Conservation (phyloP, 306 rosid species). For the Dryas alaskensis region DNA sequence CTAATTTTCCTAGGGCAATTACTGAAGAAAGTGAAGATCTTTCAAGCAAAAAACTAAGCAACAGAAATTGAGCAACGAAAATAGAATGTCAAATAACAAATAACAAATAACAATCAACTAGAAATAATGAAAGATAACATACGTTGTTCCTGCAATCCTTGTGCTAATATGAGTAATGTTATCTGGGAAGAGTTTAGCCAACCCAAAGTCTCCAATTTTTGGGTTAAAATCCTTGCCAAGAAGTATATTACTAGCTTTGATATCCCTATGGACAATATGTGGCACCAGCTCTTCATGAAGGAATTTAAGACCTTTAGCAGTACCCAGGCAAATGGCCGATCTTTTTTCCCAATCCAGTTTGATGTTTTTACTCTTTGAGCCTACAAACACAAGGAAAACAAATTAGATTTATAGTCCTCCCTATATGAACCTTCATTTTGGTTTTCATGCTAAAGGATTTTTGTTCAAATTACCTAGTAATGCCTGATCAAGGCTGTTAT, state of each 20-base stretch:
- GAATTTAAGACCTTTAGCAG: conserved; percentile 75
- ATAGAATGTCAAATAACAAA: conserved; percentile 15
- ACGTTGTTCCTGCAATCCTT: conserved; percentile 97
- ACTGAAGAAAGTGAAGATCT: not conserved
- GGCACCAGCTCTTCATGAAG: conserved; percentile 92
- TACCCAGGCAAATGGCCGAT: conserved; percentile 68
- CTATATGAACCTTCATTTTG: conserved; percentile 16
- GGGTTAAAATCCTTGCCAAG: conserved; percentile 70
- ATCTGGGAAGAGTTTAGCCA: conserved; percentile 96
- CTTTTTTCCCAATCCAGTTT: conserved; percentile 78
- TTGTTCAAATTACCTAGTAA: conserved; percentile 56
- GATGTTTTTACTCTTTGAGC: conserved; percentile 32
- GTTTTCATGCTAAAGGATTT: conserved; percentile 12
- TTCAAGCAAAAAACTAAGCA: not conserved
- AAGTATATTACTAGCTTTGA: conserved; percentile 91
- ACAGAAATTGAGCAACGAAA: conserved; percentile 10
- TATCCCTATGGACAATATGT: conserved; percentile 91
- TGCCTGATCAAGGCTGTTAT: conserved; percentile 69
- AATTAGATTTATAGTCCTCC: conserved; percentile 5
- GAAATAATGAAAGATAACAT: conserved; percentile 39
- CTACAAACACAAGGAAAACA: conserved; percentile 38
- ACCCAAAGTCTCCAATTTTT: conserved; percentile 93
- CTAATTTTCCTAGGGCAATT: not conserved
- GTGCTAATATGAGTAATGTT: conserved; percentile 94
- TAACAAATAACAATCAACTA: conserved; percentile 14